These are phyloP conservation scores for Fulvia fulva DNA, from an alignment of 2,329 filamentous ascomycete species.

Conservation along the genomic window DNA sequence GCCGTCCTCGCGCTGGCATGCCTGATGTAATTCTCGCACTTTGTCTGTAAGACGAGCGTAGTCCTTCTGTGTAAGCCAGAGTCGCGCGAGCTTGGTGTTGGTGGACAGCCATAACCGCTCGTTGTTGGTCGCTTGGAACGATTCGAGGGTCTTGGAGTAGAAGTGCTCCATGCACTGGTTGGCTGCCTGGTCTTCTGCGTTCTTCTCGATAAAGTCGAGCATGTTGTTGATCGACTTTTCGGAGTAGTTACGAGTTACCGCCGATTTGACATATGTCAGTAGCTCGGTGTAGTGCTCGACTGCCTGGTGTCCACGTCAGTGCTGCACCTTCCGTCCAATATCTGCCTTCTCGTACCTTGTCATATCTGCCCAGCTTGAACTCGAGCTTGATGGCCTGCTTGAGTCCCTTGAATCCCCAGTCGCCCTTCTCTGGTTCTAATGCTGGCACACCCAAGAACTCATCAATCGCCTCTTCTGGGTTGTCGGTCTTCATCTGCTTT, in stretches of 20 bases:
- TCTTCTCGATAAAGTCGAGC: slow-evolving; percentile 96
- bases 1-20: slow-evolving; percentile 83
- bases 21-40: slow-evolving; percentile 79
- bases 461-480: slow-evolving; percentile 81
- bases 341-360: slow-evolving; percentile 55
- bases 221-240: slow-evolving; percentile 99
- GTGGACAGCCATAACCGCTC: slow-evolving; percentile 97
- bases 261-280: slow-evolving; percentile 93
- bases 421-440: slow-evolving; percentile 84
- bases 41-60: slow-evolving; percentile 77
- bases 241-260: slow-evolving; percentile 95
- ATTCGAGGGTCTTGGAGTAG: slow-evolving; percentile 87
- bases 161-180: slow-evolving; percentile 88
- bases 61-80: slow-evolving; percentile 88
- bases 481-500: slow-evolving; percentile 87
- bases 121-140: slow-evolving; percentile 96
- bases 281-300: slow-evolving; percentile 91
- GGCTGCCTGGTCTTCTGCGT: slow-evolving; percentile 65
- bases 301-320: slow-evolving; percentile 54
- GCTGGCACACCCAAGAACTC: slow-evolving; percentile 88
- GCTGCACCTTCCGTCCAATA: neutral
- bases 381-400: slow-evolving; percentile 98
- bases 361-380: slow-evolving; percentile 85
- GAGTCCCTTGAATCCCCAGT: slow-evolving; percentile 97
- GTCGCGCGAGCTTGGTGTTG: slow-evolving; percentile 90